Percentiles rank a stretch among this genome's conserved stretches.
Evolutionary conservation across 2,329 filamentous ascomycete species (phyloP).

Genomic region (Purpureocillium lavendulum): DNA sequence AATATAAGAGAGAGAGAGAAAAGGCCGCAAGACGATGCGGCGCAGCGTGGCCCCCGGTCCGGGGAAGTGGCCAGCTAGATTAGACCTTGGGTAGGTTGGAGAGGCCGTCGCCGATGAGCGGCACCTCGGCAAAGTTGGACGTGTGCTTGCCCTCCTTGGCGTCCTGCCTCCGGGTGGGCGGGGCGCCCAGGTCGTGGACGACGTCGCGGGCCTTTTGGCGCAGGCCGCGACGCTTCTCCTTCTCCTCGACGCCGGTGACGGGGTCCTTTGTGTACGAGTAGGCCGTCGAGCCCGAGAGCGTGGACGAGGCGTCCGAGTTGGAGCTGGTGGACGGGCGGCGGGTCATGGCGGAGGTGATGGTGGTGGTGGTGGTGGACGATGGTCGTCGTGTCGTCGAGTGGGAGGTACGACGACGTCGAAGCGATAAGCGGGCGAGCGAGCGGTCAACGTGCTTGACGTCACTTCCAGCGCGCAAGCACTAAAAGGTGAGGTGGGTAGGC

Average conservation of each 20-base stretch:
- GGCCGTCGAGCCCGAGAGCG: slow-evolving; percentile 20
- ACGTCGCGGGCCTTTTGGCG: slow-evolving; percentile 24
- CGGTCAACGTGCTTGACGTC: no score
- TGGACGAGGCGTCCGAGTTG: slow-evolving; percentile 21
- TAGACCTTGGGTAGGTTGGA: slow-evolving; percentile 5
- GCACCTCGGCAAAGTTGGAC: slow-evolving; percentile 17
- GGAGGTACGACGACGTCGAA: no score
- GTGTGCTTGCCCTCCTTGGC: slow-evolving; percentile 20
- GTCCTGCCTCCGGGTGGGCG: slow-evolving; percentile 22
- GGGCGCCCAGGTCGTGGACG: slow-evolving; percentile 21
- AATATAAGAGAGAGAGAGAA: no score
- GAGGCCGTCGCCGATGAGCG: slow-evolving; percentile 15
- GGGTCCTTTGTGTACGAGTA: slow-evolving; percentile 18
- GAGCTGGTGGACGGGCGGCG: slow-evolving; percentile 17
- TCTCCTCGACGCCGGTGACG: slow-evolving; percentile 2
- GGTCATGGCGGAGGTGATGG: slow-evolving; percentile 7
- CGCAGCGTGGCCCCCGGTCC: no score
- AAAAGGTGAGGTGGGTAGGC: no score
- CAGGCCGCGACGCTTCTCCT: slow-evolving; percentile 13
- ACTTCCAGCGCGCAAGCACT: no score
- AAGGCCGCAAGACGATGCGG: no score
- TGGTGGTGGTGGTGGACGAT: not conserved
- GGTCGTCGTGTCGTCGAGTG: no score
- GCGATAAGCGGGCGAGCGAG: no score
- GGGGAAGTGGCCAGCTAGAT: no score